Evolutionary conservation across 2,329 filamentous ascomycete genomes (phyloP).

Genomic region (Immersiporthe knoxdaviesiana): DNA sequence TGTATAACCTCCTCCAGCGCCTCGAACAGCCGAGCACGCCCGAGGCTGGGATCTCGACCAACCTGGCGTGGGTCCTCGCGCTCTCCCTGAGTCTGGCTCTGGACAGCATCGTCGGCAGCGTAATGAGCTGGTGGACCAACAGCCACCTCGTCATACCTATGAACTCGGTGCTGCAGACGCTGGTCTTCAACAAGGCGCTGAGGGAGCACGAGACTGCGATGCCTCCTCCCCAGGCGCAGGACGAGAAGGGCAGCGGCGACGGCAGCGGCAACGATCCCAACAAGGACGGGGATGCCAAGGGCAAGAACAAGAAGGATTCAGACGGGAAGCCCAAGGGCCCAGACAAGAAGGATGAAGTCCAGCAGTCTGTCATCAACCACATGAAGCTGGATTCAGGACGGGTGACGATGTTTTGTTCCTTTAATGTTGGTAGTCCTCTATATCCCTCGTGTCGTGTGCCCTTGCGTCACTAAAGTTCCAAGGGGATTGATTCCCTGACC

Average conservation of each 20-base stretch:
- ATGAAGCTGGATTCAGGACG: constrained; percentile 42
- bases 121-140: constrained; percentile 40
- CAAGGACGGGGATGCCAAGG: constrained; percentile 23
- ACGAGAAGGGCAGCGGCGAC: constrained; percentile 29
- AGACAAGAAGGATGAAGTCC: constrained; percentile 34
- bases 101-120: constrained; percentile 38
- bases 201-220: constrained; percentile 40
- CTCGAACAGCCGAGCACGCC: constrained; percentile 35
- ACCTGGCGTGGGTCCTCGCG: constrained; percentile 40
- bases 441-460: neutral
- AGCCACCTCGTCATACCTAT: constrained; percentile 40
- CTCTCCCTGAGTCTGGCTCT: constrained; percentile 38
- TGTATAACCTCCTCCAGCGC: constrained; percentile 41
- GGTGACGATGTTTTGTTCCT: constrained; percentile 29
- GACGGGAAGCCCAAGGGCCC: constrained; percentile 20
- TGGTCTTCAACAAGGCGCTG: constrained; percentile 43
- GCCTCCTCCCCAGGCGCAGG: constrained; percentile 26
- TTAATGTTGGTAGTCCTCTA: constrained; percentile 20
- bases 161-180: constrained; percentile 38
- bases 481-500: neutral
- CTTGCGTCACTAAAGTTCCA: neutral
- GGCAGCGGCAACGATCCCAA: constrained; percentile 27
- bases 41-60: constrained; percentile 30
- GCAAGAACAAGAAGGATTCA: constrained; percentile 9
- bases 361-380: constrained; percentile 42